These are phyloP conservation scores for Pseudevernia furfuracea DNA, from an alignment of 495 filamentous ascomycete genomes.

Conservation along the genomic window DNA sequence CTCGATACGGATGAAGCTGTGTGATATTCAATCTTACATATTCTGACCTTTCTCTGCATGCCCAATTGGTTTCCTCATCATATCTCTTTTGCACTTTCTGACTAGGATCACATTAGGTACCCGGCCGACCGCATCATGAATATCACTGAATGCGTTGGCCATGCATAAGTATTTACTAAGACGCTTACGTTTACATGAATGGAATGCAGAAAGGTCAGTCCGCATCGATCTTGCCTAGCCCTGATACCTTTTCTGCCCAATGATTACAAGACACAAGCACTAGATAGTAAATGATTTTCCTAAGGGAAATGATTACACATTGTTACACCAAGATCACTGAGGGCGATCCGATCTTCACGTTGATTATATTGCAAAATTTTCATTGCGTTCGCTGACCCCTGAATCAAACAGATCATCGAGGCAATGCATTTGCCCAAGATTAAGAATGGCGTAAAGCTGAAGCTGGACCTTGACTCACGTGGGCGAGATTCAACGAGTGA, in stretches of 20 bases:
- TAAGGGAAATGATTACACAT: constrained; percentile 55
- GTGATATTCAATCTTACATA: constrained; percentile 98
- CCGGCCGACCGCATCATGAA: not conserved
- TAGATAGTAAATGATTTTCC: constrained; percentile 77
- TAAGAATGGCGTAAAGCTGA: not conserved
- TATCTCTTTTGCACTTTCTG: constrained; percentile 9
- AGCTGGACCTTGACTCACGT: not conserved
- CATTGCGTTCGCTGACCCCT: not conserved
- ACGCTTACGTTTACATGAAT: not conserved
- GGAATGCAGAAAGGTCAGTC: constrained; percentile 5
- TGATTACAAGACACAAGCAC: constrained; percentile 71
- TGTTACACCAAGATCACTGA: constrained; percentile 85
- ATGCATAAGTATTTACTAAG: not conserved
- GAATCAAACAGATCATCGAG: not conserved
- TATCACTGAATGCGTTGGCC: not conserved
- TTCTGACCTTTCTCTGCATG: constrained; percentile 55
- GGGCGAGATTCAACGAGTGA: not conserved
- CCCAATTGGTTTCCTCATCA: constrained; percentile 22
- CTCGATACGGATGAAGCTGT: constrained; percentile 59
- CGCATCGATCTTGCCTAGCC: not conserved
- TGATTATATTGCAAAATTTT: not conserved
- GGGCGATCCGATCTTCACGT: constrained; percentile 27
- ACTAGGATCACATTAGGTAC: not conserved
- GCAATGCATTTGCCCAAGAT: not conserved
- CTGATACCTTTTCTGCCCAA: constrained; percentile 35